A percentile compares a stretch with the other conserved stretches of the same genome.
phyloP scores from a whole-genome alignment of 176 grass and related monocot species.

The Bothriochloa decipiens region DNA sequence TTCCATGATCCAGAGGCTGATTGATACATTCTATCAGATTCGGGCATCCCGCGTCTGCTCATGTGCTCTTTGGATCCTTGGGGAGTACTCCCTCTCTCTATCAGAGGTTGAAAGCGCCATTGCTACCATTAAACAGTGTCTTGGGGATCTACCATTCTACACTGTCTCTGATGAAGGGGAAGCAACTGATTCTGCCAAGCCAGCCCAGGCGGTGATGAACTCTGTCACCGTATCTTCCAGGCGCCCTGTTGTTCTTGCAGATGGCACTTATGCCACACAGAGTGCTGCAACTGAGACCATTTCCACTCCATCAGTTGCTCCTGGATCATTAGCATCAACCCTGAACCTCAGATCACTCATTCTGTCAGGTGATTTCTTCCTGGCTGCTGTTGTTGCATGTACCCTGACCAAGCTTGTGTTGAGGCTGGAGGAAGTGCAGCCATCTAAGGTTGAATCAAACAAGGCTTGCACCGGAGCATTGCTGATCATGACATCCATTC shows the following conservation, averaged over 20 bases:
- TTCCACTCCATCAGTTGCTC: slow-evolving; percentile 52
- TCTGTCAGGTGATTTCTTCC: slow-evolving; percentile 71
- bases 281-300: slow-evolving; percentile 59
- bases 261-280: slow-evolving; percentile 76
- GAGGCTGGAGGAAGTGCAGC: slow-evolving; percentile 75
- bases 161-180: slow-evolving; percentile 68
- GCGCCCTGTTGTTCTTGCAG: slow-evolving; percentile 67
- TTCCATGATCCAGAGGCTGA: slow-evolving; percentile 82
- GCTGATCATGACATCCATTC: slow-evolving; percentile 61
- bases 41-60: slow-evolving; percentile 63
- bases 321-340: slow-evolving; percentile 49
- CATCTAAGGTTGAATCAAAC: slow-evolving; percentile 65
- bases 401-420: slow-evolving; percentile 72
- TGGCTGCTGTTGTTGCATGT: slow-evolving; percentile 56
- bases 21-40: slow-evolving; percentile 81
- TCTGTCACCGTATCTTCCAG: slow-evolving; percentile 58
- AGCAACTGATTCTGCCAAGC: slow-evolving; percentile 48
- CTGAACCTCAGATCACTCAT: slow-evolving; percentile 70
- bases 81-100: slow-evolving; percentile 75
- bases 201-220: slow-evolving; percentile 43
- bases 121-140: slow-evolving; percentile 68
- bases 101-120: slow-evolving; percentile 72
- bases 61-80: slow-evolving; percentile 74
- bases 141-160: slow-evolving; percentile 77
- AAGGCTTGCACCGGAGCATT: slow-evolving; percentile 60